Percentiles rank a stretch among this genome's conserved stretches.
phyloP scores from a whole-genome alignment of 1,284 basidiomycete genomes.

The Puccinia polysora region DNA sequence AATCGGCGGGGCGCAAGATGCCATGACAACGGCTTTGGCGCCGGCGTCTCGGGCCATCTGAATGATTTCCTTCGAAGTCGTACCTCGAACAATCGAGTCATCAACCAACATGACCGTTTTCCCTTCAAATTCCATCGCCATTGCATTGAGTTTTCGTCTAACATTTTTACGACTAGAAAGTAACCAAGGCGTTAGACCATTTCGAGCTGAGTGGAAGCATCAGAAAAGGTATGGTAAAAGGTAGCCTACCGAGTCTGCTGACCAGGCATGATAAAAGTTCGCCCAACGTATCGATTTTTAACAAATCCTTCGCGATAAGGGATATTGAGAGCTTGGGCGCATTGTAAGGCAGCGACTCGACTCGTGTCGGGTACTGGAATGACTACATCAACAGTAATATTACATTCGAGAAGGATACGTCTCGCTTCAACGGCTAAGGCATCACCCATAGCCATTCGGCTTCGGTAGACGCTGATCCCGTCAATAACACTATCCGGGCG shows the following conservation, averaged over 20 bases:
- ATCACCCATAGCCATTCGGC: conserved; percentile 99
- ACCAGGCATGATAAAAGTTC: conserved; percentile 99
- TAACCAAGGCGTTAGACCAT: too few species aligned
- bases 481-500: conserved; percentile 96
- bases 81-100: conserved; percentile 97
- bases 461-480: conserved; percentile 93
- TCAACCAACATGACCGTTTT: conserved; percentile 96
- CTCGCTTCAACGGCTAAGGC: conserved; percentile 81
- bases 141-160: conserved; percentile 91
- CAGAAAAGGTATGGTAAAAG: conserved; percentile 16
- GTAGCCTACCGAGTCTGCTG: conserved; percentile 72
- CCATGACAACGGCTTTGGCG: conserved; percentile 93
- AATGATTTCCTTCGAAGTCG: conserved; percentile 96
- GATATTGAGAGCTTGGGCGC: conserved; percentile 81
- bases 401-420: conserved; percentile 63
- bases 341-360: conserved; percentile 87
- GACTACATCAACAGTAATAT: conserved; percentile 81
- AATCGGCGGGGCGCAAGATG: conserved; percentile 94
- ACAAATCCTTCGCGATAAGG: conserved; percentile 98
- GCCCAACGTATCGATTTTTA: conserved; percentile 96
- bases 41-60: conserved; percentile 99
- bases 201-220: not conserved
- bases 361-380: conserved; percentile 98
- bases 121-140: conserved; percentile 93
- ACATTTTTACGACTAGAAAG: conserved; percentile 79